Conservation (phyloP, 805 yeast species). For the Spathaspora arborariae region DNA sequence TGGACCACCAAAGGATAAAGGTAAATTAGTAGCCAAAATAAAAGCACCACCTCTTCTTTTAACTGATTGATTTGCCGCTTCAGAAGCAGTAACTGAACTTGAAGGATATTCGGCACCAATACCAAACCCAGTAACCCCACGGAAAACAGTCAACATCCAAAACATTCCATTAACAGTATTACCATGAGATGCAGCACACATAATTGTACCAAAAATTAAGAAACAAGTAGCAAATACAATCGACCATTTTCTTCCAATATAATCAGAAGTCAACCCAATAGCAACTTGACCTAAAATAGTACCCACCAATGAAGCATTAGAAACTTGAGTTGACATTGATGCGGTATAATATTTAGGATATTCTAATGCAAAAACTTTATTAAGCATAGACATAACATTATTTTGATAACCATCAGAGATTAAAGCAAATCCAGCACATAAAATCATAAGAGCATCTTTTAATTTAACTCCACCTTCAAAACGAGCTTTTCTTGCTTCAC, state of each 20-base stretch:
- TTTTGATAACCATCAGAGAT: conserved; percentile 78
- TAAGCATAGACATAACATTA: conserved; percentile 68
- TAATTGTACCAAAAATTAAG: conserved; percentile 58
- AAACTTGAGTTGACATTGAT: conserved; percentile 57
- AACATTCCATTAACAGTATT: conserved; percentile 56
- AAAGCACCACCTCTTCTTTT: conserved; percentile 64
- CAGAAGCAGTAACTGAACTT: conserved; percentile 63
- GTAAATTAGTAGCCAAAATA: conserved; percentile 66
- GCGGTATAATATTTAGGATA: conserved; percentile 44
- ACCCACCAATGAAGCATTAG: conserved; percentile 66
- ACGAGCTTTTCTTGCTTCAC: conserved; percentile 27
- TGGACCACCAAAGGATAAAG: conserved; percentile 76
- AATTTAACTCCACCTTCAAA: conserved; percentile 20
- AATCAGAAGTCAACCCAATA: conserved; percentile 62
- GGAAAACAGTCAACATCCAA: conserved; percentile 70
- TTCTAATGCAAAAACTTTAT: conserved; percentile 48
- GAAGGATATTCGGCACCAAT: conserved; percentile 77
- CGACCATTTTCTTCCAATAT: conserved; percentile 69
- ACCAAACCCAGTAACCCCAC: conserved; percentile 78
- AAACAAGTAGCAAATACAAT: conserved; percentile 59
- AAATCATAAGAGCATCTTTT: conserved; percentile 41
- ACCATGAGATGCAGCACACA: conserved; percentile 74
- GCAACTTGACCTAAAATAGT: conserved; percentile 68
- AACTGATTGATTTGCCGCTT: conserved; percentile 67
- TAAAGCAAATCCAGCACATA: conserved; percentile 72